Base-by-base conservation (phyloP, 2,329 filamentous ascomycete species). In the Mycocentrospora acerina region DNA sequence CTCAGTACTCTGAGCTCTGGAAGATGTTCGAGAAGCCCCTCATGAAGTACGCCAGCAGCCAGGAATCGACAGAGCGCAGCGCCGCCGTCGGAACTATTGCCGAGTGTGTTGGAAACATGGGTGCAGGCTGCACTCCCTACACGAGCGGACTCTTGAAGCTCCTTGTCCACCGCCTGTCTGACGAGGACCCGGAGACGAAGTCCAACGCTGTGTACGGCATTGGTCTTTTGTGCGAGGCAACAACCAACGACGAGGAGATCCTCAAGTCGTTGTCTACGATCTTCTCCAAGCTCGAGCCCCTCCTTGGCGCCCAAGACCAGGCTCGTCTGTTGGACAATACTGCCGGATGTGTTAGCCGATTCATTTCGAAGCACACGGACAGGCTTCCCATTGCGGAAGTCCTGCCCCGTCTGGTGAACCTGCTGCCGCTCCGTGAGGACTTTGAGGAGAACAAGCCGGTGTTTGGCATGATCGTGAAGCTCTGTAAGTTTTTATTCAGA, bases 371-470 rank as follows among this genome's bases (percentile, higher is more conserved):
- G 59, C 85, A 95, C 70, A 85, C 87, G n/a, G 83, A 91, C 54
- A 81, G 80, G 53, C 83, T 94, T 8, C 90, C 91, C 13, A 78
- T 95, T 36, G 72, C 78, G 26, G 83, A 95, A 44, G 88, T 95
- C 14, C 79, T 98, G 2, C 90, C 91, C 17, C 82, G 82, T 1
- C 72, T 97, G 18, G 79, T 94, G 40, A 79, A 80, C 45, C 79
- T 90, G 18, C 79, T 97, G 25, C 93, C 93, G 8, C 77, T 97
- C 47, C 88, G 87, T 68, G 90, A 95, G 64, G 93, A 97, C 68
- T 97, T 81, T 58, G 90, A 96, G 70, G 93, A 97, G 80, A 97
- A 98, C 71, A 88, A 88, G 59, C 90, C 93, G 7, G 83, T 97
- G 44, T 98, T 86, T 72, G 80, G 86, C 67, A 94, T 90, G 81